Conservation (phyloP, 306 rosid genomes). For the Vigna trinervia region DNA sequence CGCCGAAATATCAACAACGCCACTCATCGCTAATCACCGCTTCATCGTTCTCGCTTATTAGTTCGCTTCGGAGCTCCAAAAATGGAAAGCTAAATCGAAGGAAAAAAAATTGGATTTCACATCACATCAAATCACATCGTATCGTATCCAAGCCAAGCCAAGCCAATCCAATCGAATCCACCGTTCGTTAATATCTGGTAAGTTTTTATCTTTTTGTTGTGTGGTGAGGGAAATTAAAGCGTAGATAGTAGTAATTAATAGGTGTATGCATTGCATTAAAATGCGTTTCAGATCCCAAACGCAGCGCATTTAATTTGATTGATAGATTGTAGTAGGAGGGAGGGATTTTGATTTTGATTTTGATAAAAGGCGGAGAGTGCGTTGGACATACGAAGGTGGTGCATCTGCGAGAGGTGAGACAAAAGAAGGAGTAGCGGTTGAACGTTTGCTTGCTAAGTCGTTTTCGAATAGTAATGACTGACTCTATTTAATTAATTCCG, state of each 20-base stretch:
- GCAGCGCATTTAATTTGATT: slow-evolving; percentile 4
- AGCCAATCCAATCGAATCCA: neutral
- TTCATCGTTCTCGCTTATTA: neutral
- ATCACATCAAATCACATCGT: too few species aligned
- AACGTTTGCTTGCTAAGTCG: slow-evolving; percentile 71
- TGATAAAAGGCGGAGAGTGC: neutral
- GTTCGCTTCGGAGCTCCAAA: slow-evolving; percentile 20
- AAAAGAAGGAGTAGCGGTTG: slow-evolving; percentile 38
- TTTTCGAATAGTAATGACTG: slow-evolving; percentile 69
- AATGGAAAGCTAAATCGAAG: slow-evolving; percentile 20
- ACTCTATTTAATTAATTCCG: slow-evolving; percentile 41
- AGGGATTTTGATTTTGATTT: slow-evolving; percentile 1
- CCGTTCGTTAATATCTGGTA: neutral
- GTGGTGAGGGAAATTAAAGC: neutral
- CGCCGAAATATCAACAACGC: slow-evolving; percentile 22
- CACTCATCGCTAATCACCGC: neutral
- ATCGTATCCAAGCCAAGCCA: neutral
- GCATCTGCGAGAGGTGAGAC: neutral
- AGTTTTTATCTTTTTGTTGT: neutral
- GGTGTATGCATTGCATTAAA: slow-evolving; percentile 32
- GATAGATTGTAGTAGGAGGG: neutral
- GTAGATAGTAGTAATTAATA: neutral
- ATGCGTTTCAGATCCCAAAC: slow-evolving; percentile 37
- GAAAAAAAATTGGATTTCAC: neutral
- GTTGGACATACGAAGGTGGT: slow-evolving; percentile 6